A percentile compares a stretch with the other conserved stretches of the same genome.
These are phyloP conservation scores for Phytomonas serpens DNA, from an alignment of 208 protist genomes.

Conservation along the genomic window DNA sequence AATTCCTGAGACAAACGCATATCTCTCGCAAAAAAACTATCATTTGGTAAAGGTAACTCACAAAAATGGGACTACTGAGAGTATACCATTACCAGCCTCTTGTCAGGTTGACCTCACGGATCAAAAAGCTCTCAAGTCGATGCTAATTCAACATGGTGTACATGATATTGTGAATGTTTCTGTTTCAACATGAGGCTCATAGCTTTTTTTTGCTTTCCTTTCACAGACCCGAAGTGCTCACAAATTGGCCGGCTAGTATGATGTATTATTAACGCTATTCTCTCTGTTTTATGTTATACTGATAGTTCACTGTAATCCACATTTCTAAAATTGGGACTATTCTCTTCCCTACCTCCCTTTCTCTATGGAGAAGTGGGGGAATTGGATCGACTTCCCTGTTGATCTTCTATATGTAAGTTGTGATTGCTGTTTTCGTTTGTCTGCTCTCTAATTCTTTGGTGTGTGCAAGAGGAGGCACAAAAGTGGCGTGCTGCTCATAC, in stretches of 20 bases:
- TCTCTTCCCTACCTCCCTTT: slow-evolving; percentile 7
- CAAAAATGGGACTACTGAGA: slow-evolving; percentile 28
- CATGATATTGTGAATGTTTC: slow-evolving; percentile 59
- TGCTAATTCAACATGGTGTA: slow-evolving; percentile 62
- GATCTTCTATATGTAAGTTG: slow-evolving; percentile 11
- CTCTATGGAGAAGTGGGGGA: slow-evolving; percentile 9
- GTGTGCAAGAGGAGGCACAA: not conserved
- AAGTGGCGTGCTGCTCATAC: not conserved
- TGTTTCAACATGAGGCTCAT: slow-evolving; percentile 24
- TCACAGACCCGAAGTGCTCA: not conserved
- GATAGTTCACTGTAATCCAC: not conserved
- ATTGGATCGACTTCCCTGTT: slow-evolving; percentile 3
- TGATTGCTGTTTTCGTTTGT: not conserved
- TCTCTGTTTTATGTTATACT: not conserved
- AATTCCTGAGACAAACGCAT: slow-evolving; percentile 62
- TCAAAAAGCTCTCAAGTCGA: slow-evolving; percentile 30
- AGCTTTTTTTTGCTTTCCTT: slow-evolving; percentile 37
- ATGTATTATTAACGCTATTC: not conserved
- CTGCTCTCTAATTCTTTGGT: not conserved
- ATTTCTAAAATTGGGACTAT: not conserved
- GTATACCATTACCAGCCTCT: slow-evolving; percentile 55
- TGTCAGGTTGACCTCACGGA: slow-evolving; percentile 45
- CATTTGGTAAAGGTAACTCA: slow-evolving; percentile 53
- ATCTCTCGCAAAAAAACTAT: slow-evolving; percentile 32
- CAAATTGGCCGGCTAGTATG: not conserved